phyloP scores from a whole-genome alignment of 305 asterid genomes.

The Fraxinus sp. region DNA sequence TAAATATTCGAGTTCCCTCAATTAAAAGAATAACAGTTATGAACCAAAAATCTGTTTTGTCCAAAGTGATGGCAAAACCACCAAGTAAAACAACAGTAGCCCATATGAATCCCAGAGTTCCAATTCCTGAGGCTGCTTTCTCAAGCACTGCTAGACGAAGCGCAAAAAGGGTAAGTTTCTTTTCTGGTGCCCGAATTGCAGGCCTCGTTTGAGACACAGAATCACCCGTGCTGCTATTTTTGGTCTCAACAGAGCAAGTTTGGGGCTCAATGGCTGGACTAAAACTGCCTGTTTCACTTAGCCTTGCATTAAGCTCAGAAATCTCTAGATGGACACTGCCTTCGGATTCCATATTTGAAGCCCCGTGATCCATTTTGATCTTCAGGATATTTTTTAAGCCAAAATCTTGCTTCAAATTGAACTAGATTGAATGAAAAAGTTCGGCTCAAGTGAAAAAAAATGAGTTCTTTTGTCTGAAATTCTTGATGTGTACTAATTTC shows the following conservation, averaged over 20 bases:
- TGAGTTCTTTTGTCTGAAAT: not conserved
- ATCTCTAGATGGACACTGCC: conserved; percentile 60
- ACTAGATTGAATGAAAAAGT: not conserved
- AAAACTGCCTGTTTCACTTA: conserved; percentile 29
- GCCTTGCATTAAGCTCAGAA: conserved; percentile 27
- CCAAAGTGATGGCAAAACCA: conserved; percentile 82
- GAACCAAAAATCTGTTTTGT: conserved; percentile 83
- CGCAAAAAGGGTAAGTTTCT: conserved; percentile 85
- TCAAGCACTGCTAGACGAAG: conserved; percentile 87
- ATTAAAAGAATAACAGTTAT: conserved; percentile 69
- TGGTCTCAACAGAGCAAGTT: conserved; percentile 36
- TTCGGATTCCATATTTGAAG: conserved; percentile 44
- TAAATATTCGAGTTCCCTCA: conserved; percentile 80
- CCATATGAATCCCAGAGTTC: conserved; percentile 93
- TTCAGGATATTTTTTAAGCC: not conserved
- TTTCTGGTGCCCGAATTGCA: conserved; percentile 66
- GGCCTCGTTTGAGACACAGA: conserved; percentile 24
- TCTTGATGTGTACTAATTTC: not conserved
- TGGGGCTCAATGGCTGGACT: conserved; percentile 51
- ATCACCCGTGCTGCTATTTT: conserved; percentile 36
- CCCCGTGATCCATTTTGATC: conserved; percentile 43
- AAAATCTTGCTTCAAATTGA: not conserved
- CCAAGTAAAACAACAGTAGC: conserved; percentile 96
- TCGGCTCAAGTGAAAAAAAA: too few species aligned
- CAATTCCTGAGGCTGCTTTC: conserved; percentile 79